Conservation (phyloP, 2,329 filamentous ascomycete genomes). For the Ophiocordyceps camponoti-floridani region DNA sequence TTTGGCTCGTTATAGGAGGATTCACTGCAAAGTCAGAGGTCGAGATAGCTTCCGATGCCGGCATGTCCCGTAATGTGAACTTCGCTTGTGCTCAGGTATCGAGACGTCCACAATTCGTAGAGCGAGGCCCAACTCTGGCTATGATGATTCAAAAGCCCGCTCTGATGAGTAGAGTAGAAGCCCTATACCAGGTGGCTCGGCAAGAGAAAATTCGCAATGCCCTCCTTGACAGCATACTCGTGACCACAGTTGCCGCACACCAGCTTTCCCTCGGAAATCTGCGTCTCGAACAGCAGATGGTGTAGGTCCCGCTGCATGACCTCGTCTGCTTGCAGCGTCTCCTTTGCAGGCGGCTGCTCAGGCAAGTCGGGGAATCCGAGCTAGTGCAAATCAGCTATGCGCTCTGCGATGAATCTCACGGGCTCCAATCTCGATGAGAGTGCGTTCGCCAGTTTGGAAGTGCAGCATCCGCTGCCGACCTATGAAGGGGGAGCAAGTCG, state of each 20-base stretch:
- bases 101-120: background rate
- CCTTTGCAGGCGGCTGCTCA: constrained; percentile 40
- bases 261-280: constrained; percentile 73
- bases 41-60: background rate
- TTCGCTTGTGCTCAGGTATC: background rate
- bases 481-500: background rate
- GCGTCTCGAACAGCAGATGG: constrained; percentile 69
- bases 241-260: constrained; percentile 85
- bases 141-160: background rate
- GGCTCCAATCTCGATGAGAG: background rate
- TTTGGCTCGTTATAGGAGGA: constrained; percentile 2
- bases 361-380: constrained; percentile 64
- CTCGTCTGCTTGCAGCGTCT: constrained; percentile 45
- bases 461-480: background rate
- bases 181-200: constrained; percentile 69
- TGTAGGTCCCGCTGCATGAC: constrained; percentile 64
- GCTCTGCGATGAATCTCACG: background rate
- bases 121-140: background rate
- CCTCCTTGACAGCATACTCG: constrained; percentile 87
- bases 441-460: background rate
- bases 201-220: constrained; percentile 88
- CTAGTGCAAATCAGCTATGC: constrained; percentile 21
- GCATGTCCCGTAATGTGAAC: background rate
- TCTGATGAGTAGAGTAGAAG: background rate
- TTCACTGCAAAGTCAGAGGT: background rate